Base-by-base conservation (phyloP, 2,329 filamentous ascomycete species). In the Sporothrix dimorphospora region DNA sequence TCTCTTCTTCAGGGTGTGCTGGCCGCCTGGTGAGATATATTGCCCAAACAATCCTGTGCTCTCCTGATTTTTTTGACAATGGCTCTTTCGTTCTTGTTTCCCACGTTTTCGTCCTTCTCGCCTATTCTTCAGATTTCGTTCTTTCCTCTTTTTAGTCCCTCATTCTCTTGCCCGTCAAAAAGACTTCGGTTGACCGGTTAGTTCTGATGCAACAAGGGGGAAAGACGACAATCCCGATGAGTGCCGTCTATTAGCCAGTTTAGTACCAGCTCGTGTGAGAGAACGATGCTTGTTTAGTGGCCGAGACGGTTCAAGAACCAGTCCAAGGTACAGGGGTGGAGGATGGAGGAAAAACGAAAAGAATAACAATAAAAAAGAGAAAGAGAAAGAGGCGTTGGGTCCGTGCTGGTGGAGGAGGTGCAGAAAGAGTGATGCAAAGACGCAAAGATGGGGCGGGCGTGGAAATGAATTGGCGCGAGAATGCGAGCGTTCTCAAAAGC, bases 131-230 rank as follows among this genome's bases (percentile, higher is more conserved):
- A 4, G n/a, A 4, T 42, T 24, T 45, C 12, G 1, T 9, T 4
- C 8, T 40, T 53, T 53, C 19, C 2, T 53, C n/a, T 7, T 38
- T 51, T 51, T 47, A 2, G 40, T 57, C 40, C 24, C 30, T 63
- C 40, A 5, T 63, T 63, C 27, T 51, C 57, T 53, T 30, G 38
- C 38, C n/a, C 38, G 38, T 45, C 38, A 45, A 40, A 21, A 63
- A 63, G n/a, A 47, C 53, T 47, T 70, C 40, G 53, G 53, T 61
- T 59, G 68, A 61, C 53, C 53, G 68, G 21, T 49, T 70, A 21
- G 68, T 59, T 47, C 53, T 70, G 68, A 21, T 34, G 53, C 40
- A 34, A 40, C 53, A 70, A 61, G 47, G 38, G 59, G 59, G 12
- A 21, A 47, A n/a, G n/a, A 59, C 19, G 30, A 57, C 68, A 70